Evolutionary conservation across 148 eudicot species (phyloP), one percentile per base, ranked within the genome.

Genomic region (Rhododendron williamsianum): DNA sequence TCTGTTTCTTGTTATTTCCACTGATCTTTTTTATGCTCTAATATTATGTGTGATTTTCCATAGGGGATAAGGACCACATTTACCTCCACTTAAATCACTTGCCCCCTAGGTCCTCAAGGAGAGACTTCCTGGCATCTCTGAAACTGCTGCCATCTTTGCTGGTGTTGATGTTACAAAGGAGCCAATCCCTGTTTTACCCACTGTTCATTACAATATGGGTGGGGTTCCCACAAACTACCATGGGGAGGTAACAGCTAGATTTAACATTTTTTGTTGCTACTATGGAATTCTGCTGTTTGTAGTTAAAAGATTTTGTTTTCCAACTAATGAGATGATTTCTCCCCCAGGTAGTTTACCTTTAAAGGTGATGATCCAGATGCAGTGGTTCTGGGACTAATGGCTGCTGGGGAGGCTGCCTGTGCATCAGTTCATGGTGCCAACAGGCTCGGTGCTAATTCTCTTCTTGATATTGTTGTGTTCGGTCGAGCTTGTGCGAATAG

Each of bases 341-440:
- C 76, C 60, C 49, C 80, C 86, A 97, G 98, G 99, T 94, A 71
- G 94, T 97, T 97, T 78, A 91, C 95, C 87, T 90, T 93, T 76
- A 93, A 88, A 91, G 96, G 98, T 30, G 82, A 92, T 86, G 90
- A 97, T 89, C 96, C 98, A 43, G 99, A 97, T 91, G 93, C 94
- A 77, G 91, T 95, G 71, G 49, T 95, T 86, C 99, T 98, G 81
- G 99, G 98, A 87, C 89, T 95, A 51, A 88, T 94, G 95, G 99
- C 98, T 87, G 99, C 96, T 83, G 98, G 99, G 56, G 99, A 97
- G 90, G 99, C 96, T 87, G 94, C 99, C 60, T 95, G 99, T 92
- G 99, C 99, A 49, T 95, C 99, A 85, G 99, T 97, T 89, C 99
- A 97, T 84, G 99, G 99, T 79, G 98, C 99, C 85, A 97, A 97